Conservation (phyloP, 768 basidiomycete species). For the Suillus placidus region DNA sequence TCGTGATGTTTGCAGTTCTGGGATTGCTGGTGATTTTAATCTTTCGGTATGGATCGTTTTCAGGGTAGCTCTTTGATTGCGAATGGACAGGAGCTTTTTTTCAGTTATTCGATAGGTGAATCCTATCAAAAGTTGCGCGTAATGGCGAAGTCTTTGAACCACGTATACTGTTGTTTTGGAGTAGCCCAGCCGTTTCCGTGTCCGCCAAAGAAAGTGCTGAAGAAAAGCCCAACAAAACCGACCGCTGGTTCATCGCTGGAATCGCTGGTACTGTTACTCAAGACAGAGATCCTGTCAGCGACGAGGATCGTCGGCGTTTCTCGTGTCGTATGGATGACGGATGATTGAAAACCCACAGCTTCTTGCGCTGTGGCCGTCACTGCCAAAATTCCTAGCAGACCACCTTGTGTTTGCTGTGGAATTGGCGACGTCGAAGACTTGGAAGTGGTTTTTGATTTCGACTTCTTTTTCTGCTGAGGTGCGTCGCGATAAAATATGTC, state of each 20-base stretch:
- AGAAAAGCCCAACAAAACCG: slow-evolving; percentile 64
- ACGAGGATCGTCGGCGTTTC: not conserved
- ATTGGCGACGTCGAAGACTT: not conserved
- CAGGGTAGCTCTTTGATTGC: slow-evolving; percentile 5
- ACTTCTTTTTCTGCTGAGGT: slow-evolving; percentile 10
- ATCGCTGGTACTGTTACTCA: not conserved
- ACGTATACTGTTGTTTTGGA: slow-evolving; percentile 72
- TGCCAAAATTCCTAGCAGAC: not conserved
- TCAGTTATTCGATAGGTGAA: not conserved
- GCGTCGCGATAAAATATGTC: slow-evolving; percentile 67
- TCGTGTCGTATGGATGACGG: not conserved
- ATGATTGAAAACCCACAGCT: not conserved
- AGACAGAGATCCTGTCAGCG: not conserved
- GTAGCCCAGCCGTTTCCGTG: slow-evolving; percentile 68
- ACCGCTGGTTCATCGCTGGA: slow-evolving; percentile 26
- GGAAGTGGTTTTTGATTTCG: slow-evolving; percentile 1
- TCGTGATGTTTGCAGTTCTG: slow-evolving; percentile 18
- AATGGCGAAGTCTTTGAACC: slow-evolving; percentile 74
- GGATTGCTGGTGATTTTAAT: slow-evolving; percentile 28
- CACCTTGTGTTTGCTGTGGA: slow-evolving; percentile 2
- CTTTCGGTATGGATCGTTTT: slow-evolving; percentile 24
- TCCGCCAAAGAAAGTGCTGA: slow-evolving; percentile 84
- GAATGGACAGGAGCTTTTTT: not conserved
- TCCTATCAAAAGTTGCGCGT: slow-evolving; percentile 23
- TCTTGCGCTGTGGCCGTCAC: not conserved